Percentiles rank a stretch among this genome's conserved stretches.
Evolutionary conservation across 345 rosid genomes (phyloP).

Genomic region (Eucalyptus tenuipes): DNA sequence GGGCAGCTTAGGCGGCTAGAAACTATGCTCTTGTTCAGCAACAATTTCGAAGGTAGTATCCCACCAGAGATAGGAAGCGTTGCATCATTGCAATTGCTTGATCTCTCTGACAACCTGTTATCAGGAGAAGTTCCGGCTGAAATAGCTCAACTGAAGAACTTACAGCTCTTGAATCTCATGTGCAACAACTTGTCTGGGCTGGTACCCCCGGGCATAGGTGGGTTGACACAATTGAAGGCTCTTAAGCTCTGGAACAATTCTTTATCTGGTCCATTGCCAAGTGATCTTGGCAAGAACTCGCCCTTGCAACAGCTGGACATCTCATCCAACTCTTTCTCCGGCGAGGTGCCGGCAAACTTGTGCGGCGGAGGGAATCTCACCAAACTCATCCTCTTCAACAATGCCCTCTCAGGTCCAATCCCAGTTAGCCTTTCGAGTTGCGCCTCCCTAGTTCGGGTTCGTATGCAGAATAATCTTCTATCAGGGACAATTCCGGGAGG

Average conservation of each 20-base stretch:
- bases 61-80: slow-evolving; percentile 58
- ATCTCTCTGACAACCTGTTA: slow-evolving; percentile 66
- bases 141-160: slow-evolving; percentile 46
- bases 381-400: slow-evolving; percentile 87
- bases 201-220: slow-evolving; percentile 43
- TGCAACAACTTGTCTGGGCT: slow-evolving; percentile 64
- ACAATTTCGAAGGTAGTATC: slow-evolving; percentile 55
- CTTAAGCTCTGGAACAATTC: slow-evolving; percentile 96
- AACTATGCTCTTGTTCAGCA: slow-evolving; percentile 55
- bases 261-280: slow-evolving; percentile 65
- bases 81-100: slow-evolving; percentile 49
- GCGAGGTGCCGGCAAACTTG: slow-evolving; percentile 50
- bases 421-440: slow-evolving; percentile 52
- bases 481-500: slow-evolving; percentile 75
- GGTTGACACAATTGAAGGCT: slow-evolving; percentile 34
- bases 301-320: slow-evolving; percentile 78
- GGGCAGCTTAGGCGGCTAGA: slow-evolving; percentile 54
- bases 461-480: slow-evolving; percentile 72
- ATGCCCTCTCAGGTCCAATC: slow-evolving; percentile 65
- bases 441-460: slow-evolving; percentile 61
- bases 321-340: slow-evolving; percentile 73
- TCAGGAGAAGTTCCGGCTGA: slow-evolving; percentile 54
- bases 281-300: slow-evolving; percentile 61
- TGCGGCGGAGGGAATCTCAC: slow-evolving; percentile 74
- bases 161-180: slow-evolving; percentile 81